Conservation (phyloP, 1,284 basidiomycete genomes). For the Omphalotus olearius region DNA sequence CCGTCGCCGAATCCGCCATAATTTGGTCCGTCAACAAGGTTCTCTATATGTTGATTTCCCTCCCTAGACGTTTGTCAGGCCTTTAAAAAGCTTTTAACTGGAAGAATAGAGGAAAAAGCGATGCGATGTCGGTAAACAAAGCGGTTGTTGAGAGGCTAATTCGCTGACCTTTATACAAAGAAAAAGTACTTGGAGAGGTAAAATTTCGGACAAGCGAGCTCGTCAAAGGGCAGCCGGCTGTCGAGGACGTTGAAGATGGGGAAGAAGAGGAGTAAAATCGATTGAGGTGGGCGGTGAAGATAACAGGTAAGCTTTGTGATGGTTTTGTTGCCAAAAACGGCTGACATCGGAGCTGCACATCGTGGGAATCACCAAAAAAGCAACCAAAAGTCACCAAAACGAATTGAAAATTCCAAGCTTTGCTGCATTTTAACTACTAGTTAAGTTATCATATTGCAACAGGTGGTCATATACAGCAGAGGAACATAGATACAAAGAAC, state of each 20-base stretch:
- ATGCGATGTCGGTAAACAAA: slow-evolving; percentile 14
- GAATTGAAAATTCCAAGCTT: too few relatives aligned
- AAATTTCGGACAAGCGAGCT: slow-evolving; percentile 11
- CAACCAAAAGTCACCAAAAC: too few relatives aligned
- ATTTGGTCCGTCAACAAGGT: slow-evolving; percentile 13
- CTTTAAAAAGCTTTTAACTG: slow-evolving; percentile 4
- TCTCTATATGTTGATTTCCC: slow-evolving; percentile 8
- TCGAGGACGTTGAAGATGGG: slow-evolving; percentile 14
- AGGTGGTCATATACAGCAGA: too few relatives aligned
- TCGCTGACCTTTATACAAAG: slow-evolving; percentile 11
- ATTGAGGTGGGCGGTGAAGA: slow-evolving; percentile 40
- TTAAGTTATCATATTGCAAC: too few relatives aligned
- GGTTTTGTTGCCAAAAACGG: slow-evolving; percentile 30
- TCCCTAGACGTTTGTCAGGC: background rate
- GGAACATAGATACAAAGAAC: too few relatives aligned
- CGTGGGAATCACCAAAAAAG: slow-evolving; percentile 29
- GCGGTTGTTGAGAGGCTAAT: slow-evolving; percentile 1
- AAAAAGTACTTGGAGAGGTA: slow-evolving; percentile 2
- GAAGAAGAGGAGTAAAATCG: slow-evolving; percentile 27
- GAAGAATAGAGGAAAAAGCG: slow-evolving; percentile 5
- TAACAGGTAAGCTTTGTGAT: slow-evolving; percentile 28
- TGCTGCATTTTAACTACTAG: too few relatives aligned
- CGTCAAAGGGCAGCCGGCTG: slow-evolving; percentile 9
- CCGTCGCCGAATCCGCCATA: slow-evolving; percentile 68
- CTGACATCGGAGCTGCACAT: slow-evolving; percentile 26